Base-by-base conservation (phyloP, 2,329 filamentous ascomycete species). In the Zymoseptoria passerinii region DNA sequence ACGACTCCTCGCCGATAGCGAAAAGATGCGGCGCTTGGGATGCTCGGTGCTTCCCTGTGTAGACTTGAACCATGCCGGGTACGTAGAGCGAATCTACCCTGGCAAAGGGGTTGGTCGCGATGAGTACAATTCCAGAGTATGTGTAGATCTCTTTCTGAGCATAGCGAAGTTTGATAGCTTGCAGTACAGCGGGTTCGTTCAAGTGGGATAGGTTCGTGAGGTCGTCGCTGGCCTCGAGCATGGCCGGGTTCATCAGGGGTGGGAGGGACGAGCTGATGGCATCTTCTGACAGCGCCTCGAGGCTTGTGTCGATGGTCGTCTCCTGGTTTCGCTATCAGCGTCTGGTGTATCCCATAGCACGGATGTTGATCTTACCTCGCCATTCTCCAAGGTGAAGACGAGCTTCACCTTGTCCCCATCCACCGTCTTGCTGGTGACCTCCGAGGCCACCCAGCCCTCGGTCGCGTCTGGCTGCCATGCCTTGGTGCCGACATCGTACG, bases 91-190 rank as follows among this genome's bases (percentile, higher is more conserved):
- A 99, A 74, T 99, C 94, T 66, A 99, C 92, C 65, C 94, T 84
- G 56, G 95, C 94, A 71, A 99, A 99, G 20, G 94, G 94, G 77
- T 99, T 99, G 63, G 94, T 95, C 63, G 94, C 94, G 78, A 99
- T 99, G 67, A 99, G 82, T 65, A 99, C 94, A 71, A 99, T 97
- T 72, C 94, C 94, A 73, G 90, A 96, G 80, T 99, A 99, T 71
- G 94, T 99, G 81, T 99, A 99, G 70, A 99, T 99, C 75, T 99
- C 94, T 77, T 97, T 97, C 75, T 99, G 94, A 63, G 89, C 83
- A 78, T 99, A 99, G 74, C 94, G 90, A 72, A 99, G 83, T 73
- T 92, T 91, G 75, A 99, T 99, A 57, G 94, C 94, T 81, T 99
- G 94, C 64, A 99, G 80, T 61, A 99, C 95, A 74, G 94, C 94